These are phyloP conservation scores for Syncephalastrum racemosum DNA, from an alignment of 371 early-diverging fungal species.

Conservation along the genomic window DNA sequence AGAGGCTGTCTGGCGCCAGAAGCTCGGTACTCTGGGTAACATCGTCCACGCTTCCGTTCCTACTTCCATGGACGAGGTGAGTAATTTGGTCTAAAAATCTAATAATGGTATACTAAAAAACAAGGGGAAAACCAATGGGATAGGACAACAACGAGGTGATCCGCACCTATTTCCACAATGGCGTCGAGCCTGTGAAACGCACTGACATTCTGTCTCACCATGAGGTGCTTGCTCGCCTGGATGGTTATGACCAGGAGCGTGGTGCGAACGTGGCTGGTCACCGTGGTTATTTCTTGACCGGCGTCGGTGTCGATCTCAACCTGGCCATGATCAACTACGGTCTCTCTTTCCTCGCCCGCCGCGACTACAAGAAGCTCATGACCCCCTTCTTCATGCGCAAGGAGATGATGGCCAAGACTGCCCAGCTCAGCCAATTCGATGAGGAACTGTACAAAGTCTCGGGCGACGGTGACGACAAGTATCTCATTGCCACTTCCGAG, in stretches of 20 bases:
- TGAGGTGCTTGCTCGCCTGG: conserved; percentile 90
- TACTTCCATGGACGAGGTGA: conserved; percentile 83
- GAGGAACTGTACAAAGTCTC: conserved; percentile 98
- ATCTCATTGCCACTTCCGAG: conserved; percentile 99
- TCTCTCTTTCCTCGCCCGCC: conserved; percentile 88
- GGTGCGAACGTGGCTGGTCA: conserved; percentile 98
- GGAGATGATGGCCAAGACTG: conserved; percentile 98
- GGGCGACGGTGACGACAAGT: conserved; percentile 93
- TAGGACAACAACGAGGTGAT: conserved; percentile 84
- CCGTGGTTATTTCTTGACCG: conserved; percentile 98
- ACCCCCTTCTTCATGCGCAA: conserved; percentile 99
- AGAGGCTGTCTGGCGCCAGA: conserved; percentile 67
- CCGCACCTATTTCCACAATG: conserved; percentile 64
- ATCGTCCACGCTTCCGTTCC: conserved; percentile 94
- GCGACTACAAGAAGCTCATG: conserved; percentile 94
- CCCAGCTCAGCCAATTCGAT: conserved; percentile 98
- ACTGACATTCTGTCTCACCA: conserved; percentile 86
- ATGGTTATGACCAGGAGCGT: conserved; percentile 92
- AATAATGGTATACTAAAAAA: too few species aligned
- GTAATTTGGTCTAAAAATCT: too few species aligned
- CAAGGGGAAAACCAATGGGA: too few species aligned
- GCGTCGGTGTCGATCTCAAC: conserved; percentile 95
- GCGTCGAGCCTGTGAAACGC: conserved; percentile 61
- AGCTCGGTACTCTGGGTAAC: conserved; percentile 90
- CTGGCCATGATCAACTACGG: conserved; percentile 98